Conservation (phyloP, 495 filamentous ascomycete genomes). For the Hyaloscypha finlandica region DNA sequence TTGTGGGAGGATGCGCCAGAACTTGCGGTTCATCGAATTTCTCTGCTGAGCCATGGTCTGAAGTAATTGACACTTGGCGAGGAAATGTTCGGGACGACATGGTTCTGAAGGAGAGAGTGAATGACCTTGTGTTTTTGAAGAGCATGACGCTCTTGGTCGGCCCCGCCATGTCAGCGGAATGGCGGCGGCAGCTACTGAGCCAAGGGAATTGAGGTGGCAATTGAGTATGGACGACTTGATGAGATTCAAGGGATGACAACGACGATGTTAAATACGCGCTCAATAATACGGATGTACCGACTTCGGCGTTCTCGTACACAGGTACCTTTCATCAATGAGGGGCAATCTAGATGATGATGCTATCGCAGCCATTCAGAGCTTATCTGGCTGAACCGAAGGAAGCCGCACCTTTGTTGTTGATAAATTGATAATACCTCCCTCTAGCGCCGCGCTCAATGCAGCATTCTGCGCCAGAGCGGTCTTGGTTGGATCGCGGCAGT, state of each 20-base stretch:
- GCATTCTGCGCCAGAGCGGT: background rate
- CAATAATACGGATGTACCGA: constrained; percentile 18
- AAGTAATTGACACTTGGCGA: constrained; percentile 23
- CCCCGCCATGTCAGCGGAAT: constrained; percentile 18
- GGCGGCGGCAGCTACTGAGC: background rate
- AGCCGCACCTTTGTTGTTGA: constrained; percentile 20
- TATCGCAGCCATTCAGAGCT: constrained; percentile 13
- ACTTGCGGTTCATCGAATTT: constrained; percentile 9
- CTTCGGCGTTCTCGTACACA: constrained; percentile 19
- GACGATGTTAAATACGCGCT: constrained; percentile 11
- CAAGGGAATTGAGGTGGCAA: background rate
- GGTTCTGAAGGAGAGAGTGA: constrained; percentile 5
- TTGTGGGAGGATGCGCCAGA: constrained; percentile 4
- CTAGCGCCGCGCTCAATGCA: constrained; percentile 16
- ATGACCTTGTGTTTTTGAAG: constrained; percentile 12
- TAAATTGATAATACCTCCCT: background rate
- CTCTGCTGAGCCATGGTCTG: constrained; percentile 15
- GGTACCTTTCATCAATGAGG: constrained; percentile 11
- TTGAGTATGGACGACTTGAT: background rate
- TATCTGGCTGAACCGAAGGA: constrained; percentile 29
- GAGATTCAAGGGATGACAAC: constrained; percentile 6
- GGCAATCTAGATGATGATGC: constrained; percentile 17
- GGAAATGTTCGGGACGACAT: constrained; percentile 24
- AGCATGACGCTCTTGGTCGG: constrained; percentile 24
- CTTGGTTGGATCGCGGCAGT: constrained; percentile 7